Conservation (phyloP, 106 monocot species). For the Alisma plantagoaquatica region DNA sequence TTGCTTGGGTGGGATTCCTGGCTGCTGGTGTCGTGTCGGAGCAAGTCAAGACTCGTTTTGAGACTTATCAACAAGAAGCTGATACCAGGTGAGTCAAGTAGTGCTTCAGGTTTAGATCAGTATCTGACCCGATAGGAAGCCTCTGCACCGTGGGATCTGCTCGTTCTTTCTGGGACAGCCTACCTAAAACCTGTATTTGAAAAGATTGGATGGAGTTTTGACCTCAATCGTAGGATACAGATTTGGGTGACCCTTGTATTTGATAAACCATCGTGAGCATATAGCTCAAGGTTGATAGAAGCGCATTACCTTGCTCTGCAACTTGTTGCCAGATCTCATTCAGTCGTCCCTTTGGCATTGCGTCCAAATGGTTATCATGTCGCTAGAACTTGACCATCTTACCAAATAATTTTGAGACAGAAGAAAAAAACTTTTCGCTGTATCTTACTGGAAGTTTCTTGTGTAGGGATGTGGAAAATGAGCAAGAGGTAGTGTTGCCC, state of each 20-base stretch:
- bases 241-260: too few relatives aligned
- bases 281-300: too few relatives aligned
- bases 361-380: not conserved
- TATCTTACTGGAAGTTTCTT: not conserved
- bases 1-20: constrained; percentile 90
- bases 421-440: not conserved
- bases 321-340: not conserved
- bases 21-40: constrained; percentile 79
- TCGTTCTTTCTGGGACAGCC: not conserved
- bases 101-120: not conserved
- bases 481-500: constrained; percentile 58
- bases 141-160: not conserved
- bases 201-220: not conserved
- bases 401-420: not conserved
- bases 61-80: constrained; percentile 56
- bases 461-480: constrained; percentile 51
- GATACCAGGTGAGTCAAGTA: constrained; percentile 42
- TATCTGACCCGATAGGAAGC: not conserved
- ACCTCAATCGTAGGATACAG: too few relatives aligned
- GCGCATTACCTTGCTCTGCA: not conserved
- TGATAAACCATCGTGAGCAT: too few relatives aligned
- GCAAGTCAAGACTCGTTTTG: constrained; percentile 87
- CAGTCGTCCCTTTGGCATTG: not conserved
- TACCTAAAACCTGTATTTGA: not conserved
- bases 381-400: not conserved